phyloP scores from a whole-genome alignment of 192 early-diverging fungal genomes.

The Coemansia sp. region DNA sequence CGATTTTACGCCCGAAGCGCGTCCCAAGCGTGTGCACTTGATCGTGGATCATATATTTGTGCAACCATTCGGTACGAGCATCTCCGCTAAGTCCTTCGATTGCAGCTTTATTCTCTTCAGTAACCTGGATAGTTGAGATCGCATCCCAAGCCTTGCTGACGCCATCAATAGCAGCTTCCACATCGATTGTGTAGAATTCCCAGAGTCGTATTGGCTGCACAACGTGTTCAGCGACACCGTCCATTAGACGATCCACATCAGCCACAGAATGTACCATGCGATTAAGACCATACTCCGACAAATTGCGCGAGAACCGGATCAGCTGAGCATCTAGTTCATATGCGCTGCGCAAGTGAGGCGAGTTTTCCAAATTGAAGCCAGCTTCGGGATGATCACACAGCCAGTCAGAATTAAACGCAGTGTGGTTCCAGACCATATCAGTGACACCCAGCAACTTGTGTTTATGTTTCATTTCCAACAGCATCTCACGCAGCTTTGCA shows the following conservation, averaged over 20 bases:
- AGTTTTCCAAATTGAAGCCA: slow-evolving; percentile 92
- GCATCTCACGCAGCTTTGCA: slow-evolving; percentile 59
- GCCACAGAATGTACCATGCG: slow-evolving; percentile 61
- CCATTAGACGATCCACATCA: slow-evolving; percentile 68
- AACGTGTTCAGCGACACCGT: slow-evolving; percentile 55
- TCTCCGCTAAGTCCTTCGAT: slow-evolving; percentile 21
- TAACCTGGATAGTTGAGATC: background rate
- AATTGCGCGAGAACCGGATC: slow-evolving; percentile 62
- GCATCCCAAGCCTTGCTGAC: slow-evolving; percentile 51
- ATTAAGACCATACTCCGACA: slow-evolving; percentile 56
- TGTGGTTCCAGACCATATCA: slow-evolving; percentile 99
- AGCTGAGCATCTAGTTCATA: slow-evolving; percentile 93
- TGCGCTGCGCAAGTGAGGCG: slow-evolving; percentile 89
- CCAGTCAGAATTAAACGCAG: slow-evolving; percentile 90
- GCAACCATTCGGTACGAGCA: slow-evolving; percentile 39
- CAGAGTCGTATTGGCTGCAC: slow-evolving; percentile 71
- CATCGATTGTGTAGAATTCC: slow-evolving; percentile 86
- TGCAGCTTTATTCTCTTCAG: slow-evolving; percentile 2
- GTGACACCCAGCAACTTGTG: slow-evolving; percentile 77
- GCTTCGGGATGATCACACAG: slow-evolving; percentile 94
- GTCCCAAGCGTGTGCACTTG: slow-evolving; percentile 47
- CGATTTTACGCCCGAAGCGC: slow-evolving; percentile 34
- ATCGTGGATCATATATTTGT: slow-evolving; percentile 48
- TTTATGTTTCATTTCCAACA: slow-evolving; percentile 60
- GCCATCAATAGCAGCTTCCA: slow-evolving; percentile 41